phyloP scores from a whole-genome alignment of 1,284 basidiomycete species.

The Leccinum olivaceoglutinosum region DNA sequence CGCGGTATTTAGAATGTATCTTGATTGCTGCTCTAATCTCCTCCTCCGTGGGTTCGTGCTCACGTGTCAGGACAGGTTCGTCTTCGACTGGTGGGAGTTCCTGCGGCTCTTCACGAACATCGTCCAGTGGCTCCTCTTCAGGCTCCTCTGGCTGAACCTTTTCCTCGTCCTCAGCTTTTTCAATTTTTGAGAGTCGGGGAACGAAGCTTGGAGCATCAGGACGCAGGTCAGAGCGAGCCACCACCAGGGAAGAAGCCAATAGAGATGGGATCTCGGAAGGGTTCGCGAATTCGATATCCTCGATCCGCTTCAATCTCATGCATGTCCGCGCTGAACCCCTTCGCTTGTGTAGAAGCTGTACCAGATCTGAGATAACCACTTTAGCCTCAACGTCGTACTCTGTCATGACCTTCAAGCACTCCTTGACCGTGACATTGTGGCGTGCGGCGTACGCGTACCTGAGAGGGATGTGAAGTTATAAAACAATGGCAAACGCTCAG shows the following conservation, averaged over 20 bases:
- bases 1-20: conserved; percentile 18
- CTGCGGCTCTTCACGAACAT: conserved; percentile 18
- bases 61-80: conserved; percentile 10
- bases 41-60: conserved; percentile 17
- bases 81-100: conserved; percentile 2
- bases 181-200: conserved; percentile 1
- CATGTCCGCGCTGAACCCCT: not conserved
- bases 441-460: conserved; percentile 16
- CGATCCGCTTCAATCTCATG: conserved; percentile 11
- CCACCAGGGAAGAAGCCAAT: conserved; percentile 14
- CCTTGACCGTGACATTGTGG: not conserved
- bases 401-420: conserved; percentile 16
- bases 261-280: conserved; percentile 20
- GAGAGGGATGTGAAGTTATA: not conserved
- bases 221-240: conserved; percentile 15
- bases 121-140: conserved; percentile 14
- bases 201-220: conserved; percentile 14
- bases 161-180: not conserved
- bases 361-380: conserved; percentile 19
- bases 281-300: conserved; percentile 13
- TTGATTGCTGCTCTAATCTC: conserved; percentile 18
- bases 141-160: conserved; percentile 1
- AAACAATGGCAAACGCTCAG: not conserved
- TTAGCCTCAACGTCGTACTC: conserved; percentile 15
- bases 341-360: conserved; percentile 21